phyloP scores from a whole-genome alignment of 768 basidiomycete species.

The Lentinula raphanica region DNA sequence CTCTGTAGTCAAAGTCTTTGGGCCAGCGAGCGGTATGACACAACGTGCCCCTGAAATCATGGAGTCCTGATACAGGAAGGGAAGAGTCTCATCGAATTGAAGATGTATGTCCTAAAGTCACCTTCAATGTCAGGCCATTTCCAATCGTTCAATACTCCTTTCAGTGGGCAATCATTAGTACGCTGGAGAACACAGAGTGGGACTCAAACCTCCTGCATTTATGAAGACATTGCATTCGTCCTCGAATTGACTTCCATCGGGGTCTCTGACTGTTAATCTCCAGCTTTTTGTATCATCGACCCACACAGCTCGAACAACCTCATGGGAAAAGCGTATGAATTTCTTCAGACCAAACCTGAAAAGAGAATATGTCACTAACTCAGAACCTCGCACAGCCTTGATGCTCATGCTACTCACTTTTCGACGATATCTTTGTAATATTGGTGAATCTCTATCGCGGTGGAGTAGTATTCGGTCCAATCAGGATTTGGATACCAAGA shows the following conservation, averaged over 20 bases:
- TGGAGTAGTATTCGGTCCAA: constrained; percentile 43
- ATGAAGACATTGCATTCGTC: constrained; percentile 19
- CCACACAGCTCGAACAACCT: constrained; percentile 38
- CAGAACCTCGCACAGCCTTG: no score
- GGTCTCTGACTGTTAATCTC: constrained; percentile 31
- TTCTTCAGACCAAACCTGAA: constrained; percentile 27
- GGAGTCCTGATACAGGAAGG: constrained; percentile 21
- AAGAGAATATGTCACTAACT: no score
- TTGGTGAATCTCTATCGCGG: constrained; percentile 38
- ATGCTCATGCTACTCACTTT: constrained; percentile 26
- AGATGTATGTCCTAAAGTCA: not conserved
- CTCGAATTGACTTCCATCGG: constrained; percentile 17
- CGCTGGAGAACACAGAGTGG: no score
- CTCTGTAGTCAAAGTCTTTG: constrained; percentile 31
- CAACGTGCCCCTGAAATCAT: constrained; percentile 42
- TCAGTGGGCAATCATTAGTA: not conserved
- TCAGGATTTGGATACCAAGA: constrained; percentile 28
- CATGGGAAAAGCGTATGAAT: constrained; percentile 38
- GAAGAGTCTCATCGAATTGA: not conserved
- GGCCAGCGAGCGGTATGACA: constrained; percentile 47
- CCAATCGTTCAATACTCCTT: constrained; percentile 28
- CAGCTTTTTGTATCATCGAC: constrained; percentile 34
- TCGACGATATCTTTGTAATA: constrained; percentile 38
- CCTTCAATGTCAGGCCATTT: constrained; percentile 48
- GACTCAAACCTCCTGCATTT: constrained; percentile 18